Evolutionary conservation across 306 rosid genomes (phyloP).

Genomic region (Glycine soja): DNA sequence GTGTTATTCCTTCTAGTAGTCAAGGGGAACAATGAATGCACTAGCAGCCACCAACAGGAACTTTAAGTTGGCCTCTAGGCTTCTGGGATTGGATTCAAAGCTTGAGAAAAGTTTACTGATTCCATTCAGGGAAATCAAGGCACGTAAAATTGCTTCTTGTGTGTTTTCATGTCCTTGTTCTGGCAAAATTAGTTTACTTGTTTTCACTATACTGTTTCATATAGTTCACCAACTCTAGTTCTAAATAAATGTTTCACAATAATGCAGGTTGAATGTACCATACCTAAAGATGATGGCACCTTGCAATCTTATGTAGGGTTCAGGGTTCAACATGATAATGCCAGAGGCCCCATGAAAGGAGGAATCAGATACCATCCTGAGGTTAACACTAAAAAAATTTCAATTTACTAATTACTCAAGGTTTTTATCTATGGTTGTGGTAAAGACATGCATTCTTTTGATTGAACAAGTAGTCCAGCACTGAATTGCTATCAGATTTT

Average conservation of each 20-base stretch:
- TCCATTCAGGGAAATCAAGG: conserved; percentile 98
- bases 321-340: conserved; percentile 94
- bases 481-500: conserved; percentile 17
- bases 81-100: conserved; percentile 89
- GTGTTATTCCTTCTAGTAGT: conserved; percentile 36
- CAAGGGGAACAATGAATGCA: conserved; percentile 73
- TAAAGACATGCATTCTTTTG: conserved; percentile 8
- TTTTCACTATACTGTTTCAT: conserved; percentile 28
- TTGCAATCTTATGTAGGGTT: conserved; percentile 92
- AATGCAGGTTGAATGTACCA: conserved; percentile 91
- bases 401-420: neutral
- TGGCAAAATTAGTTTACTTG: conserved; percentile 10
- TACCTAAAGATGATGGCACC: conserved; percentile 89
- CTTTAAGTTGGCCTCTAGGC: conserved; percentile 87
- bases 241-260: conserved; percentile 25
- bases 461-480: conserved; percentile 4
- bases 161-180: conserved; percentile 4
- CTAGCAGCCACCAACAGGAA: conserved; percentile 95
- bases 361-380: conserved; percentile 99
- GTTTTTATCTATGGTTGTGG: conserved; percentile 18
- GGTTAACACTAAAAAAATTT: conserved; percentile 53
- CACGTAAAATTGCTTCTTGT: conserved; percentile 18
- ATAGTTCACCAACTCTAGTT: conserved; percentile 24
- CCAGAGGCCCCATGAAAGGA: conserved; percentile 99
- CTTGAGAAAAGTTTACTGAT: conserved; percentile 90